phyloP scores from a whole-genome alignment of 805 yeast genomes.

The Sugiyamaella mastotermitis region DNA sequence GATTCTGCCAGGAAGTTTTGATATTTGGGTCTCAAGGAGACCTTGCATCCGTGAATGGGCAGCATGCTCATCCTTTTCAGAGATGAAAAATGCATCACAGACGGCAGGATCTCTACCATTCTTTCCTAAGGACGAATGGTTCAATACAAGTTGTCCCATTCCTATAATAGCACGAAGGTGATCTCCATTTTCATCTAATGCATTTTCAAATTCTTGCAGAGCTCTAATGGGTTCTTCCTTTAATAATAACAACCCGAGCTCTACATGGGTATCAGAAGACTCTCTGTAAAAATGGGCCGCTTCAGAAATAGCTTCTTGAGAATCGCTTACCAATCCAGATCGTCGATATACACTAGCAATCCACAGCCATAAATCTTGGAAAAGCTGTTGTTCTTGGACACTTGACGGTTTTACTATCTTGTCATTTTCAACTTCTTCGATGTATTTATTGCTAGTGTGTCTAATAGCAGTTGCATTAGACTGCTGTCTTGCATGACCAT shows the following conservation, averaged over 20 bases:
- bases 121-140: constrained; percentile 9
- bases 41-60: constrained; percentile 44
- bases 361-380: constrained; percentile 60
- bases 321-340: constrained; percentile 49
- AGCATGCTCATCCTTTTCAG: constrained; percentile 51
- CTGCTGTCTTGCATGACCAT: not conserved
- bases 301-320: constrained; percentile 67
- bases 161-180: constrained; percentile 49
- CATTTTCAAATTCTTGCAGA: constrained; percentile 58
- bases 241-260: constrained; percentile 40
- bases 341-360: constrained; percentile 58
- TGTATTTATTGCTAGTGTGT: too few species aligned
- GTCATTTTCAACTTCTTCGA: constrained; percentile 1
- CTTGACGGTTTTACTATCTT: not conserved
- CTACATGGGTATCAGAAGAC: constrained; percentile 44
- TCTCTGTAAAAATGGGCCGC: constrained; percentile 49
- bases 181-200: constrained; percentile 44
- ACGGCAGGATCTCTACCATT: not conserved
- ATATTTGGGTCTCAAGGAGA: constrained; percentile 34
- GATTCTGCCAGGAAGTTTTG: constrained; percentile 37
- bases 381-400: constrained; percentile 12
- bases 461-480: too few species aligned
- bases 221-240: constrained; percentile 43
- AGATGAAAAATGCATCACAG: constrained; percentile 35
- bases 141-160: constrained; percentile 14